Percentiles rank a stretch among this genome's conserved stretches.
Conservation (phyloP, 148 eudicot genomes). For the Arctostaphylos glauca region DNA sequence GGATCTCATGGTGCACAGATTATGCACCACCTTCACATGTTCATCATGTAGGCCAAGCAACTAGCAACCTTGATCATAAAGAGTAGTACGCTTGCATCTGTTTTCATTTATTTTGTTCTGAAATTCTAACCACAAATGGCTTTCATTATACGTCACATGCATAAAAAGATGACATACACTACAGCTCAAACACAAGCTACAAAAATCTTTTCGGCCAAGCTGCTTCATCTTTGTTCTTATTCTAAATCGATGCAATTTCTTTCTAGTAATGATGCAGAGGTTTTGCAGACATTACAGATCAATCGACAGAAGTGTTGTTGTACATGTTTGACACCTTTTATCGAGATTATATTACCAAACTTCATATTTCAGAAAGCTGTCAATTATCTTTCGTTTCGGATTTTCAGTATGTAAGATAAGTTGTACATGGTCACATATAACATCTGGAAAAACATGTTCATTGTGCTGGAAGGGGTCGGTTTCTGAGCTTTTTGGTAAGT, state of each 20-base stretch:
- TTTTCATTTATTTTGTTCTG: background rate
- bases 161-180: background rate
- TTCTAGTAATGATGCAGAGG: background rate
- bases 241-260: background rate
- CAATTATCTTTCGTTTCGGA: background rate
- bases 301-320: background rate
- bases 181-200: background rate
- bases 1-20: background rate
- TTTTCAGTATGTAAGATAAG: background rate
- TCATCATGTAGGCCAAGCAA: background rate
- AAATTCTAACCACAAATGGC: background rate
- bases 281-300: background rate
- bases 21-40: background rate
- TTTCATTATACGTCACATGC: background rate
- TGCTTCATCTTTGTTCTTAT: background rate
- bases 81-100: background rate
- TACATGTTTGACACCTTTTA: background rate
- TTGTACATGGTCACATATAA: background rate
- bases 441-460: background rate
- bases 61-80: background rate
- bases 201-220: background rate
- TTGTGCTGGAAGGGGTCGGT: background rate
- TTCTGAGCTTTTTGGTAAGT: slow-evolving; percentile 54
- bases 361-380: background rate
- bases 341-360: too few relatives aligned